A percentile compares a stretch with the other conserved stretches of the same genome.
Conservation (phyloP, 495 filamentous ascomycete genomes). For the Xylaria telfairii region DNA sequence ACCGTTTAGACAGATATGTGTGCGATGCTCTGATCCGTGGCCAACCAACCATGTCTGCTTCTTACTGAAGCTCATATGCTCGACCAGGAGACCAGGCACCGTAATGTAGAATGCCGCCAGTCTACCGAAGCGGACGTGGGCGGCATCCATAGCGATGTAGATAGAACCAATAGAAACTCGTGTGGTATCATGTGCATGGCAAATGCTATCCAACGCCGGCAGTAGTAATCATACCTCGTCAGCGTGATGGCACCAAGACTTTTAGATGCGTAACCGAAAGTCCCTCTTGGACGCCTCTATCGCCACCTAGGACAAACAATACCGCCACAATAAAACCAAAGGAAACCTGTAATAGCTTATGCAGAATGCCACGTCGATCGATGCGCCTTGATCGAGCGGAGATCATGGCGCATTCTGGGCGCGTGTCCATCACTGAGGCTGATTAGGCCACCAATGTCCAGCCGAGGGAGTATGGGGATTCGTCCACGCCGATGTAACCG, state of each 20-base stretch:
- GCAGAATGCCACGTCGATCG: not conserved
- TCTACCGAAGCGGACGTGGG: not conserved
- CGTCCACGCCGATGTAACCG: slow-evolving; percentile 52
- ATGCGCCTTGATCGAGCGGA: not conserved
- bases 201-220: slow-evolving; percentile 27
- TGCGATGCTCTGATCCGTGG: slow-evolving; percentile 24
- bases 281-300: slow-evolving; percentile 40
- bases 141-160: not conserved
- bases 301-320: slow-evolving; percentile 30
- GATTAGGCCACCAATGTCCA: slow-evolving; percentile 53
- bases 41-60: slow-evolving; percentile 19
- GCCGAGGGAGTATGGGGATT: slow-evolving; percentile 46
- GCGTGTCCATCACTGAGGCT: slow-evolving; percentile 45
- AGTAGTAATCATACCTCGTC: not conserved
- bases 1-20: too few species aligned
- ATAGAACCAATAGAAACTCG: slow-evolving; percentile 30
- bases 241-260: slow-evolving; percentile 2
- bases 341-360: not conserved
- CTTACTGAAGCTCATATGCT: slow-evolving; percentile 3
- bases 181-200: slow-evolving; percentile 39
- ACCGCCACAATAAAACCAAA: slow-evolving; percentile 17
- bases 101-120: not conserved
- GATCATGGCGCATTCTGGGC: not conserved
- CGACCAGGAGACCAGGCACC: slow-evolving; percentile 20
- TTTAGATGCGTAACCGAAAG: slow-evolving; percentile 25